phyloP scores from a whole-genome alignment of 2,329 filamentous ascomycete genomes.

The Aspergillus novofumigatus region DNA sequence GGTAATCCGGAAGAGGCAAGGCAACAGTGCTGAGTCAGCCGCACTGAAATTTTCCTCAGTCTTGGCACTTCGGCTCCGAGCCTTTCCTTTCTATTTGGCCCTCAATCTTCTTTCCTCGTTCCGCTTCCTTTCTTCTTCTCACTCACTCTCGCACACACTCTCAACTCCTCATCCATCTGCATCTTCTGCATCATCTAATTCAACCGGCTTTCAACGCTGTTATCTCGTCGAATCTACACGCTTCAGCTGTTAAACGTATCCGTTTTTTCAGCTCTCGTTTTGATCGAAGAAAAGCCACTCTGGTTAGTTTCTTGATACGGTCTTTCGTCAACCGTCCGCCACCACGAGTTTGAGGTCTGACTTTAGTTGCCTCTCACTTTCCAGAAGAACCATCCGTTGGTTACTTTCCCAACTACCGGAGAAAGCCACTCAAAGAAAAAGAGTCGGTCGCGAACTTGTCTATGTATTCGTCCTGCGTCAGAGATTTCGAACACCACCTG shows the following conservation, averaged over 20 bases:
- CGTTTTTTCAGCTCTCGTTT: conserved; percentile 6
- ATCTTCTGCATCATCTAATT: conserved; percentile 3
- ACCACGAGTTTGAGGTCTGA: conserved; percentile 12
- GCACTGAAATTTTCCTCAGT: neutral
- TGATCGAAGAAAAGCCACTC: conserved; percentile 7
- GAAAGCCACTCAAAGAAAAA: conserved; percentile 31
- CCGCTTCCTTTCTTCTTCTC: conserved; percentile 8
- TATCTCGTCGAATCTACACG: conserved; percentile 6
- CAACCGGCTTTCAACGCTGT: conserved; percentile 14
- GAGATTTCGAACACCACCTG: conserved; percentile 90
- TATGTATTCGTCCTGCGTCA: conserved; percentile 98
- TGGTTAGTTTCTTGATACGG: conserved; percentile 17
- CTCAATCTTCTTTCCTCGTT: conserved; percentile 17
- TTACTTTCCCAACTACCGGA: conserved; percentile 33
- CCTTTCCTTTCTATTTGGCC: conserved; percentile 20
- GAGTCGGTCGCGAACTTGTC: conserved; percentile 55
- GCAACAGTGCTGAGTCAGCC: neutral
- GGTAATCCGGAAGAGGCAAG: neutral
- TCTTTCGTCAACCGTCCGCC: conserved; percentile 3
- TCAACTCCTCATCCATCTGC: neutral
- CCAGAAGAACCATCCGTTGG: conserved; percentile 29
- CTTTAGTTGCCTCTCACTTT: conserved; percentile 5
- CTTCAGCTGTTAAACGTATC: conserved; percentile 5
- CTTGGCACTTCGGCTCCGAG: conserved; percentile 21
- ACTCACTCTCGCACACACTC: neutral